Evolutionary conservation across 768 basidiomycete genomes (phyloP).

Genomic region (Coprinopsis sp.): DNA sequence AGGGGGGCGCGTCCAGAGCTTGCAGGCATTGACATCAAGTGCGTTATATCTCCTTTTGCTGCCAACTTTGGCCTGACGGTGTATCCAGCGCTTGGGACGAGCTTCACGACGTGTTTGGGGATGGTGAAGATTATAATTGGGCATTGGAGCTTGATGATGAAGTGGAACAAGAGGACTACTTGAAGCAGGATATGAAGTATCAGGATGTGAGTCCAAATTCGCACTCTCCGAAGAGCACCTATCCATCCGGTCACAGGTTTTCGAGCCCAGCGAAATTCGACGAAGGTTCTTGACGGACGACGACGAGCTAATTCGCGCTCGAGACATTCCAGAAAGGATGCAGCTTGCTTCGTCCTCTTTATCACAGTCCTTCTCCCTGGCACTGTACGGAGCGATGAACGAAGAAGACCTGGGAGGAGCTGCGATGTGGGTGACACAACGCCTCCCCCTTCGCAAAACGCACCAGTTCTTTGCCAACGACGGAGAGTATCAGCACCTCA

Average conservation of each 20-base stretch:
- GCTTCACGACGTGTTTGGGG: constrained; percentile 93
- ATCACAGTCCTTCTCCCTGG: constrained; percentile 58
- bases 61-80: constrained; percentile 12
- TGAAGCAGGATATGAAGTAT: constrained; percentile 77
- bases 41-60: constrained; percentile 27
- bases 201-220: constrained; percentile 57
- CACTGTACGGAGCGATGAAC: constrained; percentile 57
- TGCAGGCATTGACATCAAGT: constrained; percentile 82
- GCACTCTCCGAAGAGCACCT: constrained; percentile 8
- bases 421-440: constrained; percentile 83
- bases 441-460: constrained; percentile 66
- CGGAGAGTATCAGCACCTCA: constrained; percentile 56
- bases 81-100: constrained; percentile 83
- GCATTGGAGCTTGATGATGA: constrained; percentile 84
- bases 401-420: constrained; percentile 76
- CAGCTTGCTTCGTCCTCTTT: constrained; percentile 84
- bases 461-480: constrained; percentile 67
- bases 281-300: constrained; percentile 86
- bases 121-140: constrained; percentile 95
- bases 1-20: constrained; percentile 62
- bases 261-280: constrained; percentile 95
- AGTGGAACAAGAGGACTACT: constrained; percentile 35
- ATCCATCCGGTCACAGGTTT: constrained; percentile 57
- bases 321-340: constrained; percentile 94
- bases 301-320: constrained; percentile 85